Evolutionary conservation across 164 flowering plant species (phyloP).

Genomic region (Vitis rotundifolia): DNA sequence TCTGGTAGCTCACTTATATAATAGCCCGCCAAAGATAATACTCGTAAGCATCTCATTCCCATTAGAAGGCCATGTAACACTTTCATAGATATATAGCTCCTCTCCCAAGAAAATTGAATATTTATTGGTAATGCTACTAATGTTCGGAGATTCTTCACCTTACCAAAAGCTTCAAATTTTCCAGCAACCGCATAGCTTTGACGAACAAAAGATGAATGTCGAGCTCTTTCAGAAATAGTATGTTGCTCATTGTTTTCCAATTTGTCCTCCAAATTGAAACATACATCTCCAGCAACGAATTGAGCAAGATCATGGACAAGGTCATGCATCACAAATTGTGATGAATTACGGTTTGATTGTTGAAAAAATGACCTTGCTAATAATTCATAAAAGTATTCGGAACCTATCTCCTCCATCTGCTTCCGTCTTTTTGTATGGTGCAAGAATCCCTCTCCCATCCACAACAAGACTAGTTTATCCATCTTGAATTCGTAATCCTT

Average conservation of each 20-base stretch:
- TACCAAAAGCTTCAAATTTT: too few species aligned
- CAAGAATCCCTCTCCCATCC: conserved; percentile 14
- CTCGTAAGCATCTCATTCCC: too few species aligned
- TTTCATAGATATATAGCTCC: too few species aligned
- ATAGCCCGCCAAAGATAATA: neutral
- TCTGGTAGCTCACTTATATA: neutral
- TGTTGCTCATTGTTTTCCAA: too few species aligned
- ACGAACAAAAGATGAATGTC: neutral
- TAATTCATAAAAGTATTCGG: neutral
- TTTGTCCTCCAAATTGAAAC: neutral
- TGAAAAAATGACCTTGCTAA: conserved; percentile 13
- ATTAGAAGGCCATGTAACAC: too few species aligned
- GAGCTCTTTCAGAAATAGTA: too few species aligned
- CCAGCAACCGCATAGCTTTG: too few species aligned
- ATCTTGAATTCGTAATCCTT: neutral
- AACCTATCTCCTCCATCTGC: conserved; percentile 5
- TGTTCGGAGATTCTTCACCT: too few species aligned
- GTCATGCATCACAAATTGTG: conserved; percentile 10
- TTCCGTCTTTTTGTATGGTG: accelerated
- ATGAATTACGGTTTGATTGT: neutral
- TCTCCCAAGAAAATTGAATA: too few species aligned
- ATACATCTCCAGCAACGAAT: neutral
- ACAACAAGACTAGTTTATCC: conserved; percentile 1
- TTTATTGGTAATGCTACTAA: too few species aligned
- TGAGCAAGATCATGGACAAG: neutral